Evolutionary conservation across 73 alveolate genomes (phyloP).

Genomic region (Paramecium sexaurelia): DNA sequence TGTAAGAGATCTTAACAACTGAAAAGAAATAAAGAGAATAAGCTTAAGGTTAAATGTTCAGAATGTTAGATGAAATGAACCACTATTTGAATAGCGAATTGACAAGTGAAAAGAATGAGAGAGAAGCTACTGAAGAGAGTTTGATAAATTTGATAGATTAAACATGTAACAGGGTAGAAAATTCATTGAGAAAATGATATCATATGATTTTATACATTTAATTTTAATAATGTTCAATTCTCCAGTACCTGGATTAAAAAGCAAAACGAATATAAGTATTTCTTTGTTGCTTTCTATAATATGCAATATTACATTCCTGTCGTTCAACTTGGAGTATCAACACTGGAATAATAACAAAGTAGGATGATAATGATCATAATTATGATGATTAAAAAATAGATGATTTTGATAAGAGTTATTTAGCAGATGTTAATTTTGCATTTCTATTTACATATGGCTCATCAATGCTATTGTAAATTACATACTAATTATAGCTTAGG

Average conservation of each 20-base stretch:
- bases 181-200: conserved; percentile 64
- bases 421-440: conserved; percentile 1
- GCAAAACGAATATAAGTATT: background rate
- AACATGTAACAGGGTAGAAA: conserved; percentile 84
- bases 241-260: background rate
- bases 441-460: conserved; percentile 11
- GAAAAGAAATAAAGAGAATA: conserved; percentile 81
- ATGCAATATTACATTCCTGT: background rate
- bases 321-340: conserved; percentile 45
- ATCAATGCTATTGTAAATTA: conserved; percentile 45
- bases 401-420: background rate
- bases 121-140: conserved; percentile 82
- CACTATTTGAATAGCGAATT: conserved; percentile 71
- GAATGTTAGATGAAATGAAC: conserved; percentile 82
- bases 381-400: conserved; percentile 5
- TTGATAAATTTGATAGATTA: conserved; percentile 75
- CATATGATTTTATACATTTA: background rate
- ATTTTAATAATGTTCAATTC: background rate
- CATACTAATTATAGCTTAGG: background rate
- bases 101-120: conserved; percentile 70
- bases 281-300: background rate
- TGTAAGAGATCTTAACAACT: conserved; percentile 71
- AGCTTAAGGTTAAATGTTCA: conserved; percentile 71
- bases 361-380: background rate
- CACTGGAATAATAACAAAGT: background rate